These are phyloP conservation scores for Sphaerobolus stellatus DNA, from an alignment of 1,284 basidiomycete genomes.

Conservation along the genomic window DNA sequence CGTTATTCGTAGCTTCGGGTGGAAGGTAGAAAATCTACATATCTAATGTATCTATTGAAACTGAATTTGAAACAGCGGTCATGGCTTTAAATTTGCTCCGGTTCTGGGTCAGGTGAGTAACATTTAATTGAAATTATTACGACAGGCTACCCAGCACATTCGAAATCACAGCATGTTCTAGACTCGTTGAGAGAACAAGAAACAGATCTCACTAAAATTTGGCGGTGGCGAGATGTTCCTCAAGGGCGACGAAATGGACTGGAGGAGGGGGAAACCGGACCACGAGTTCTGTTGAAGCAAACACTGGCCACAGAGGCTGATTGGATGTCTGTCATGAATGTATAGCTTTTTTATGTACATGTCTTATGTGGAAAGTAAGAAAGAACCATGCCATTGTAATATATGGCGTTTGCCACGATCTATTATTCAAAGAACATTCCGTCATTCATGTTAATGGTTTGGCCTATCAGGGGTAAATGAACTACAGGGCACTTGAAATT, in stretches of 20 bases:
- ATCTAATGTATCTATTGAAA: neutral
- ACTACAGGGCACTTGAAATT: neutral
- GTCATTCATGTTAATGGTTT: slow-evolving; percentile 1
- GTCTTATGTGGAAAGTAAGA: too few species aligned
- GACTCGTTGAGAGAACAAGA: neutral
- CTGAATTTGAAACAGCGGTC: neutral
- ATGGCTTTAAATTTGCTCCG: slow-evolving; percentile 2
- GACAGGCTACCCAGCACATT: neutral
- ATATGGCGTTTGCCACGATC: too few species aligned
- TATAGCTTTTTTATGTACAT: too few species aligned
- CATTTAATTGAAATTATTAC: neutral
- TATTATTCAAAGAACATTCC: slow-evolving; percentile 6
- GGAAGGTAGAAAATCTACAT: neutral
- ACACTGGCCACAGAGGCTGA: neutral
- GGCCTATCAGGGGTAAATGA: neutral
- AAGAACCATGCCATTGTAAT: too few species aligned
- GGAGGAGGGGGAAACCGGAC: neutral
- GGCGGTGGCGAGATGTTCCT: neutral
- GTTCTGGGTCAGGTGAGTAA: neutral
- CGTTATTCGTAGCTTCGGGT: slow-evolving; percentile 1
- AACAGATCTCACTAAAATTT: slow-evolving; percentile 1
- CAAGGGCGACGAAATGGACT: slow-evolving; percentile 2
- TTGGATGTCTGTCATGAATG: too few species aligned
- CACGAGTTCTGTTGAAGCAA: neutral
- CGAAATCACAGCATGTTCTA: neutral